Base-by-base conservation (phyloP, 83 land plant genomes). In the Picea abies region DNA sequence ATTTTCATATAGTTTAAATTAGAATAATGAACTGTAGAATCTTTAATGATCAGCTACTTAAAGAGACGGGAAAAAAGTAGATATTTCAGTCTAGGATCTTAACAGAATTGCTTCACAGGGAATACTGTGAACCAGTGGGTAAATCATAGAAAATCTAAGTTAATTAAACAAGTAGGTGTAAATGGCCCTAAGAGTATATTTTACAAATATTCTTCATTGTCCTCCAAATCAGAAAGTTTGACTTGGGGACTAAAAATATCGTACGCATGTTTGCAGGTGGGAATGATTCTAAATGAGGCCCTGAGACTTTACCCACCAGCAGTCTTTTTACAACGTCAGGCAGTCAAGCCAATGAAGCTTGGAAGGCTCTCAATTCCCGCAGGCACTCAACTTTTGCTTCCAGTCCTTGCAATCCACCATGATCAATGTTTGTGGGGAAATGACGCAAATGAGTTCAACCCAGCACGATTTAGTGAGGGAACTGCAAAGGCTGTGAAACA, bases 241-340 rank as follows among this genome's bases (percentile, higher is more conserved):
- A 26, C 17, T 32, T 11, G 41, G 4, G 29, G 72, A 49, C n/a
- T 4, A 60, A 78, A 19, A 12, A 17, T 80, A 17, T 10, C 19
- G 49, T 29, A 37, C 23, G 3, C 19, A 35, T 17, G 58, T 15
- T n/a, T 83, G 80, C 83, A 91, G 93, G 83, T 89, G 16, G 82
- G 82, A 32, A 89, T 89, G 93, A 85, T 89, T 20, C 49, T 91
- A 7, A 60, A 89, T 69, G 93, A 91, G 69, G 75, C 85, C 5
- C 80, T 87, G 29, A 85, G 93, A 79, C 64, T 91, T 63, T 91
- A 87, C 61, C 88, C 90, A 52, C 89, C 91, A 25, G 84, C 44
- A 3, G 44, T 72, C 2, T n/a, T 49, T 49, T 4, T 68, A 4
- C 22, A 35, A 15, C 80, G 88, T 78, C 81, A 70, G 32, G 26